Conservation (phyloP, 2,329 filamentous ascomycete genomes). For the Calonectria fujianensis region DNA sequence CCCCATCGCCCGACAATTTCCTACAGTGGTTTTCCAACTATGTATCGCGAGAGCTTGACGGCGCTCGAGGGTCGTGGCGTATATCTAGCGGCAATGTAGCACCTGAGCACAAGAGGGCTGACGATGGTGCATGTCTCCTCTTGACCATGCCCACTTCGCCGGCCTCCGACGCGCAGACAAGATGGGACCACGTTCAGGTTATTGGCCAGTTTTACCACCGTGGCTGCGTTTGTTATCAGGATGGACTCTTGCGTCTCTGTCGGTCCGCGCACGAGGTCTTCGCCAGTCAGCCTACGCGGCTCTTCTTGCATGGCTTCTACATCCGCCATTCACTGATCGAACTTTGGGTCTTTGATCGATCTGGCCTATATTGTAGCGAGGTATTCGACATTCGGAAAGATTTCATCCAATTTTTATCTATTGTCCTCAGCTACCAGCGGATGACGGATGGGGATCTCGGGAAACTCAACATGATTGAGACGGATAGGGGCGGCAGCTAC, state of each 20-base stretch:
- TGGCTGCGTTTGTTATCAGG: neutral
- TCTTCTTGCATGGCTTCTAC: conserved; percentile 62
- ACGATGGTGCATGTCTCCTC: neutral
- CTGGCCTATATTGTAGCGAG: conserved; percentile 58
- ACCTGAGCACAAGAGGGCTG: neutral
- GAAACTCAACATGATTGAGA: conserved; percentile 47
- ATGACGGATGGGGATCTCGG: conserved; percentile 57
- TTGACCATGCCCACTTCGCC: neutral
- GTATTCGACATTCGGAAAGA: conserved; percentile 56
- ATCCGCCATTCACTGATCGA: conserved; percentile 58
- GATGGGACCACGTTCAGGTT: neutral
- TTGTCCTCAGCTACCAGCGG: conserved; percentile 56
- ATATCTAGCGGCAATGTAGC: neutral
- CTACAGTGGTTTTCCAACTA: neutral
- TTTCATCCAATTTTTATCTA: conserved; percentile 53
- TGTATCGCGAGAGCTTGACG: neutral
- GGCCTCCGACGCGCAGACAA: neutral
- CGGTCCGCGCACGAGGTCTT: conserved; percentile 55
- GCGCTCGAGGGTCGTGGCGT: neutral
- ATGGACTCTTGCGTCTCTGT: conserved; percentile 2
- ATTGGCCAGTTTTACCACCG: neutral
- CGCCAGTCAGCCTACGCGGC: conserved; percentile 56
- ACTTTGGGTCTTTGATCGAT: conserved; percentile 62
- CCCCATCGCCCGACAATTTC: neutral
- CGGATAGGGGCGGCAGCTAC: conserved; percentile 50